Conservation (phyloP, 2,329 filamentous ascomycete species). For the Cyphellophora europaea region DNA sequence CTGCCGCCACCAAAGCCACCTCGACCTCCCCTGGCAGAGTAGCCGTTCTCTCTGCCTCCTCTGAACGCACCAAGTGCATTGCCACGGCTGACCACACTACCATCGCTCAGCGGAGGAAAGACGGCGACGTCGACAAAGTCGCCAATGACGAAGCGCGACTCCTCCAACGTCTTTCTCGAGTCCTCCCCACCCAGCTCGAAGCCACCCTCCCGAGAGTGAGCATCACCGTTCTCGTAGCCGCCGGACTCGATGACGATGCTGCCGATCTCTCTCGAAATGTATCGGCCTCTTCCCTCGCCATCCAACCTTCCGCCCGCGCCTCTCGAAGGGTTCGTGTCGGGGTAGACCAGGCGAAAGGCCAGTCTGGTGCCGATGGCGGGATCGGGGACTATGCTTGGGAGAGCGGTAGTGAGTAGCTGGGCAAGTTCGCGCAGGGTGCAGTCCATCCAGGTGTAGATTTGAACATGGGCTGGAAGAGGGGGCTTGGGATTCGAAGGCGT, state of each 20-base stretch:
- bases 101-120: constrained; percentile 64
- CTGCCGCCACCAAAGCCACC: constrained; percentile 31
- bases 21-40: constrained; percentile 26
- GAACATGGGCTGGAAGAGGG: constrained; percentile 56
- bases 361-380: constrained; percentile 74
- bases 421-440: constrained; percentile 76
- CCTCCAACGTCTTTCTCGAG: constrained; percentile 62
- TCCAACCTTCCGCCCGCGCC: constrained; percentile 17
- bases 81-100: constrained; percentile 47
- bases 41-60: constrained; percentile 34
- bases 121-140: constrained; percentile 82
- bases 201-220: constrained; percentile 17
- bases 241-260: constrained; percentile 57
- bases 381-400: constrained; percentile 60
- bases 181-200: constrained; percentile 46
- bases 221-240: constrained; percentile 30
- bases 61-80: constrained; percentile 17
- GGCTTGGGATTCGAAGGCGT: constrained; percentile 45
- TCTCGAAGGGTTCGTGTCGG: constrained; percentile 51
- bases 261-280: constrained; percentile 71
- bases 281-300: constrained; percentile 45
- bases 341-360: constrained; percentile 79
- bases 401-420: constrained; percentile 60
- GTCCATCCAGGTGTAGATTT: constrained; percentile 78
- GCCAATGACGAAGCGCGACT: constrained; percentile 75